Conservation (phyloP, 169 alveolate species). For the Pseudocohnilembus persalinus region DNA sequence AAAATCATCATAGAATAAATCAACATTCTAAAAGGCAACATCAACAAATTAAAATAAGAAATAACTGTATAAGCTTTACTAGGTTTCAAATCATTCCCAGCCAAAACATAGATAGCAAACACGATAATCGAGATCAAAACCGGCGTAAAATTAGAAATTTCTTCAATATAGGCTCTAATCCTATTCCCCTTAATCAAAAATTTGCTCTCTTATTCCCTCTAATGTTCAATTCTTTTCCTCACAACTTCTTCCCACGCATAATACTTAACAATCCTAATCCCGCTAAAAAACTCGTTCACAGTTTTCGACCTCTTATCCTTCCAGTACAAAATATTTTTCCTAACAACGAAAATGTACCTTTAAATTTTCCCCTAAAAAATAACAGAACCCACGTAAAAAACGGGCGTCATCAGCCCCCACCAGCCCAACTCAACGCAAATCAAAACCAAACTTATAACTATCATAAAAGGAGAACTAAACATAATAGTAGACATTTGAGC, state of each 20-base stretch:
- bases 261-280: slow-evolving; percentile 64
- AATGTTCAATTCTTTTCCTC: slow-evolving; percentile 40
- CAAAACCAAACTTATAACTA: slow-evolving; percentile 3
- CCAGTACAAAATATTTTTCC: not conserved
- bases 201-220: slow-evolving; percentile 55
- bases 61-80: slow-evolving; percentile 63
- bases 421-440: slow-evolving; percentile 4
- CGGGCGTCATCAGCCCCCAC: slow-evolving; percentile 8
- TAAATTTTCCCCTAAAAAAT: not conserved
- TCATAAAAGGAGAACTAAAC: slow-evolving; percentile 11
- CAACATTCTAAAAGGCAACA: slow-evolving; percentile 63
- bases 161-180: not conserved
- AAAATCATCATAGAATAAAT: not conserved
- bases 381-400: not conserved
- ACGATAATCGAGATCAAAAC: slow-evolving; percentile 9
- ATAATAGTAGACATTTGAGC: not conserved
- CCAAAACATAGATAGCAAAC: slow-evolving; percentile 8
- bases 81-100: slow-evolving; percentile 28
- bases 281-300: slow-evolving; percentile 65
- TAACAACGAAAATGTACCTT: not conserved
- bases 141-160: slow-evolving; percentile 17
- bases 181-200: slow-evolving; percentile 6
- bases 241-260: slow-evolving; percentile 68
- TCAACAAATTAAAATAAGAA: slow-evolving; percentile 58
- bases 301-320: slow-evolving; percentile 66